Evolutionary conservation across 225 moss, liverwort and hornwort genomes (phyloP), one percentile per base, ranked within the genome.

Genomic region (Sphagnum tenellum): DNA sequence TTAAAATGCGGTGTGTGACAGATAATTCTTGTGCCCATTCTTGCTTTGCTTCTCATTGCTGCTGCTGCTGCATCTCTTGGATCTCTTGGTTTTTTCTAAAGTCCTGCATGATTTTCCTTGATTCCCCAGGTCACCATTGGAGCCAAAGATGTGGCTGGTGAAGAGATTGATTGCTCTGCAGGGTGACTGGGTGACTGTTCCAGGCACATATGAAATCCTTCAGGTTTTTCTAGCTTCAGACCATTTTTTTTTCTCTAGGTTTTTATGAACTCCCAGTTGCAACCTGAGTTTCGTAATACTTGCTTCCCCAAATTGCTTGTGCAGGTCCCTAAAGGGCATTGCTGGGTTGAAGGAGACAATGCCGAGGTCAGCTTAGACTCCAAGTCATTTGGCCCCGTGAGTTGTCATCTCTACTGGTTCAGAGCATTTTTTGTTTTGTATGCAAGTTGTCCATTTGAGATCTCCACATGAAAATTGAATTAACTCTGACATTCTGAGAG

Each of bases 301-400:
- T 29, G 29, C 29, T 29, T 29, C 29, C 29, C 29, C 29, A 29
- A 29, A 29, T 7, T 57, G 13, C 50, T 70, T 12, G 63, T 83
- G 69, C 75, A 98, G 82, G 88, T 98, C 50, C 96, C 96, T 12
- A 93, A 89, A 77, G 96, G 93, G 55, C 96, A 98, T 76, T 98
- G 96, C 75, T 98, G 93, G 96, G 96, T 98, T 71, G 93, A 98
- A 86, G 93, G 96, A 50, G 93, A 93, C 72, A 93, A 90, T 68
- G 93, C 78, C 53, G 87, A 93, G 59, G 76, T 90, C 66, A 98
- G 93, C 71, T 69, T 98, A 67, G 93, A 98, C 76, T 98, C 96
- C 4, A 98, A 93, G 75, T 88, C 88, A 49, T 98, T 98, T 73
- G 96, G 96, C 51, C 96, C 96, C 4, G 93, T 98, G 63, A 90